Conservation (phyloP, 768 basidiomycete genomes). For the Cyclocybe cylindracea region DNA sequence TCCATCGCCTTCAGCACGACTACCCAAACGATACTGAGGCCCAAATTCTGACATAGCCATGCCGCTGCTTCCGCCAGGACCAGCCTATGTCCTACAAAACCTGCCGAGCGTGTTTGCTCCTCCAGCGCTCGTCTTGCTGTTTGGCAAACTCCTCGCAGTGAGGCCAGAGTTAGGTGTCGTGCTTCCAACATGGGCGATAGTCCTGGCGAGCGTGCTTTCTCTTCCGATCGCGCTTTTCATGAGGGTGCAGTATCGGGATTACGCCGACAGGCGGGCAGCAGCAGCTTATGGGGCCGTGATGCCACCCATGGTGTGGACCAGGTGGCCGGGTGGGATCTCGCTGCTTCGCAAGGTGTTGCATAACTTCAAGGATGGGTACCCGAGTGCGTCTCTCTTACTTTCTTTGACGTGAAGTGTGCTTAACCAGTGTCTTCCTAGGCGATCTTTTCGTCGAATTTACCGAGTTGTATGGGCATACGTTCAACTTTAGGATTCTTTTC, state of each 20-base stretch:
- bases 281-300: constrained; percentile 26
- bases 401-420: background rate
- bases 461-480: constrained; percentile 28
- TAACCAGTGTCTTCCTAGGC: constrained; percentile 16
- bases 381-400: constrained; percentile 14
- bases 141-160: constrained; percentile 11
- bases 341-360: constrained; percentile 22
- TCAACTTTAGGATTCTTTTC: constrained; percentile 35
- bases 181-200: constrained; percentile 11
- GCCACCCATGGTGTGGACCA: constrained; percentile 32
- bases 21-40: too few species aligned
- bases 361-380: constrained; percentile 25
- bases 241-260: constrained; percentile 13
- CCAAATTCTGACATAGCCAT: background rate
- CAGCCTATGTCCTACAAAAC: constrained; percentile 24
- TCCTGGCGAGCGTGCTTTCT: constrained; percentile 13
- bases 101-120: constrained; percentile 25
- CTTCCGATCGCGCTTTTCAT: constrained; percentile 16
- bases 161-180: constrained; percentile 7
- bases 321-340: constrained; percentile 38
- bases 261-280: constrained; percentile 9
- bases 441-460: constrained; percentile 23
- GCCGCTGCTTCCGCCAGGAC: constrained; percentile 30
- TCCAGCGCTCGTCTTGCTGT: constrained; percentile 21
- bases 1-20: too few species aligned